A percentile compares a stretch with the other conserved stretches of the same genome.
These are phyloP conservation scores for Tricholoma terreum DNA, from an alignment of 768 basidiomycete species.

Conservation along the genomic window DNA sequence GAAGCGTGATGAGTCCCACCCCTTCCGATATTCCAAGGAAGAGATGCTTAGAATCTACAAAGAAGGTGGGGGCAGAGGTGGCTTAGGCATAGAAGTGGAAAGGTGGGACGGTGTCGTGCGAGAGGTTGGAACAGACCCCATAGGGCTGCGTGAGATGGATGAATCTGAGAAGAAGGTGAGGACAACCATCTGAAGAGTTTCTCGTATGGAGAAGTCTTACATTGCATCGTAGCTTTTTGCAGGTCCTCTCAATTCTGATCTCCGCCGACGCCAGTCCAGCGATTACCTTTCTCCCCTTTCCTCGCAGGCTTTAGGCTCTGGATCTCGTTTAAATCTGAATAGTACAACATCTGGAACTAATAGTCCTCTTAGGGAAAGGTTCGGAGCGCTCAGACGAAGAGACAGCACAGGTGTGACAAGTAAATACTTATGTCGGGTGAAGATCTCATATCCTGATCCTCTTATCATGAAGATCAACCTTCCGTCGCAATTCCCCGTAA, in stretches of 20 bases:
- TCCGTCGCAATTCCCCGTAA: slow-evolving; percentile 58
- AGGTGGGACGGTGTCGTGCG: slow-evolving; percentile 87
- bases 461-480: slow-evolving; percentile 49
- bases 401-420: slow-evolving; percentile 60
- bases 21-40: slow-evolving; percentile 86
- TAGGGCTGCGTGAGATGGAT: slow-evolving; percentile 73
- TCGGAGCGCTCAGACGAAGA: slow-evolving; percentile 60
- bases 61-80: slow-evolving; percentile 71
- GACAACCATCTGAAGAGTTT: slow-evolving; percentile 13
- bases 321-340: slow-evolving; percentile 55
- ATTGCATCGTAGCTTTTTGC: slow-evolving; percentile 63
- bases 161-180: slow-evolving; percentile 88
- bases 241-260: slow-evolving; percentile 80
- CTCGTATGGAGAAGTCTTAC: slow-evolving; percentile 23
- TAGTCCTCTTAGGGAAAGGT: slow-evolving; percentile 66
- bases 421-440: slow-evolving; percentile 2
- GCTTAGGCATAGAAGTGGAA: slow-evolving; percentile 82
- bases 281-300: slow-evolving; percentile 65
- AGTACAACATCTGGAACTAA: slow-evolving; percentile 38
- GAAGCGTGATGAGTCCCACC: slow-evolving; percentile 61
- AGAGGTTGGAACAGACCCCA: slow-evolving; percentile 69
- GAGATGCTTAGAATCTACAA: slow-evolving; percentile 81
- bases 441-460: slow-evolving; percentile 15
- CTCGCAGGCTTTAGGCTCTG: slow-evolving; percentile 45
- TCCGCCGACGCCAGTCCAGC: slow-evolving; percentile 79